phyloP scores from a whole-genome alignment of 2,329 filamentous ascomycete species.

The Fusarium virguliforme region DNA sequence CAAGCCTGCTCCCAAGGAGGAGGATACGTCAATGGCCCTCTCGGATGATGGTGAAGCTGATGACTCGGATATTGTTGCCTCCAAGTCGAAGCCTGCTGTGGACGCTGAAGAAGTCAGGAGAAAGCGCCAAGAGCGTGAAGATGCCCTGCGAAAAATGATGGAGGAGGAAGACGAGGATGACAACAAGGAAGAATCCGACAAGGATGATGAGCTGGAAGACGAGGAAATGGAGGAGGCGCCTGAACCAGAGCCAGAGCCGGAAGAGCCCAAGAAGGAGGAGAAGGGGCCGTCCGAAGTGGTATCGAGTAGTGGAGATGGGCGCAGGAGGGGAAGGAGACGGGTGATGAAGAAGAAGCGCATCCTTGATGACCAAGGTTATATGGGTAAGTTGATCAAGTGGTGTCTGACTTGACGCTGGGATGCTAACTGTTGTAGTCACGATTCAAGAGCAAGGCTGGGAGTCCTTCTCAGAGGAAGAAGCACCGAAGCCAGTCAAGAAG shows the following conservation, averaged over 20 bases:
- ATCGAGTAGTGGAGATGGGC: slow-evolving; percentile 69
- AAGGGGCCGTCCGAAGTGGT: slow-evolving; percentile 68
- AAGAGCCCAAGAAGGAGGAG: slow-evolving; percentile 58
- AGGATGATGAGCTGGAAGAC: slow-evolving; percentile 58
- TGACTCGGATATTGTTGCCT: slow-evolving; percentile 54
- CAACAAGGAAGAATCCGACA: slow-evolving; percentile 64
- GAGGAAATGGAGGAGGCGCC: slow-evolving; percentile 61
- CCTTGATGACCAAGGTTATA: slow-evolving; percentile 90
- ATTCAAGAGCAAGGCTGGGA: slow-evolving; percentile 90
- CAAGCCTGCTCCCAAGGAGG: slow-evolving; percentile 62
- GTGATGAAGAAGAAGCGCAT: slow-evolving; percentile 91
- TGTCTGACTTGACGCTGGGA: background rate
- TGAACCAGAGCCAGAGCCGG: slow-evolving; percentile 58
- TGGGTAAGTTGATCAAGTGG: slow-evolving; percentile 73
- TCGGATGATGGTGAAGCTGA: slow-evolving; percentile 62
- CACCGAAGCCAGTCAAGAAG: slow-evolving; percentile 68
- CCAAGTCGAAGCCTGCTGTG: slow-evolving; percentile 44
- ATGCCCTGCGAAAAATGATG: slow-evolving; percentile 61
- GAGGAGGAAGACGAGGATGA: slow-evolving; percentile 75
- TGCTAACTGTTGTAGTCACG: slow-evolving; percentile 73
- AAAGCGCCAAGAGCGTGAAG: slow-evolving; percentile 58
- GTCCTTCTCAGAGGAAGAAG: slow-evolving; percentile 92
- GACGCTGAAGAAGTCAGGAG: slow-evolving; percentile 50
- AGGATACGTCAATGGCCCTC: slow-evolving; percentile 53
- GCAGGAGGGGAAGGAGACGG: slow-evolving; percentile 82